A percentile compares a stretch with the other conserved stretches of the same genome.
These are phyloP conservation scores for Vanilla planifolia DNA, from an alignment of 106 monocot species.

Conservation along the genomic window DNA sequence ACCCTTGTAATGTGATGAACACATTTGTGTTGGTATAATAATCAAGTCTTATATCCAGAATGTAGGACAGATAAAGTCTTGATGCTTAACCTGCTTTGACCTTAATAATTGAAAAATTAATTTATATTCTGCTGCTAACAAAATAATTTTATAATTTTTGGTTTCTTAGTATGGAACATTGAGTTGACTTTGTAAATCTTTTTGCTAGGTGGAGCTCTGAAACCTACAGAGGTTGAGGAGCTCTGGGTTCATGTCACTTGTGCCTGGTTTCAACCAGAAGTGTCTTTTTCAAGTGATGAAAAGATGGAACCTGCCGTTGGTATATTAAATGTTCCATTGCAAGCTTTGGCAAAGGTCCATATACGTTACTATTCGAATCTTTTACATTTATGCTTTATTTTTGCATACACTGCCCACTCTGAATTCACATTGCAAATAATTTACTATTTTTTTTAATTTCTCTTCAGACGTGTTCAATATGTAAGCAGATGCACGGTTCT, in stretches of 20 bases:
- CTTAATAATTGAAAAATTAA: too few species aligned
- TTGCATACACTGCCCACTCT: not conserved
- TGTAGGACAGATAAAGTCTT: too few species aligned
- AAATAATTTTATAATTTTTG: not conserved
- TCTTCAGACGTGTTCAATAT: constrained; percentile 69
- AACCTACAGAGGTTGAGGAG: constrained; percentile 67
- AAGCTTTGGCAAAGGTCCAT: constrained; percentile 73
- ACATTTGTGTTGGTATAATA: too few species aligned
- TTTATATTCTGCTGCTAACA: too few species aligned
- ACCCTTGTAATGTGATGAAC: too few species aligned
- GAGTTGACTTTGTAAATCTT: too few species aligned
- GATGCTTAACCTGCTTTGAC: too few species aligned
- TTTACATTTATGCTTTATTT: constrained; percentile 1
- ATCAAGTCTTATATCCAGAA: too few species aligned
- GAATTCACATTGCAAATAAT: not conserved
- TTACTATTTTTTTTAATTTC: constrained; percentile 10
- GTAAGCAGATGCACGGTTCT: constrained; percentile 92
- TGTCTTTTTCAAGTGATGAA: constrained; percentile 71
- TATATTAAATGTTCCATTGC: constrained; percentile 65
- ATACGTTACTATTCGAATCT: constrained; percentile 1
- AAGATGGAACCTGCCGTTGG: constrained; percentile 94
- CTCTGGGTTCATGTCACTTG: constrained; percentile 97
- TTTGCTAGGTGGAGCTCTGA: constrained; percentile 81
- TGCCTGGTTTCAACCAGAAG: constrained; percentile 95
- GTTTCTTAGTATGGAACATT: too few species aligned